Evolutionary conservation across 805 yeast genomes (phyloP).

Genomic region (Yamadazyma nakazawae): DNA sequence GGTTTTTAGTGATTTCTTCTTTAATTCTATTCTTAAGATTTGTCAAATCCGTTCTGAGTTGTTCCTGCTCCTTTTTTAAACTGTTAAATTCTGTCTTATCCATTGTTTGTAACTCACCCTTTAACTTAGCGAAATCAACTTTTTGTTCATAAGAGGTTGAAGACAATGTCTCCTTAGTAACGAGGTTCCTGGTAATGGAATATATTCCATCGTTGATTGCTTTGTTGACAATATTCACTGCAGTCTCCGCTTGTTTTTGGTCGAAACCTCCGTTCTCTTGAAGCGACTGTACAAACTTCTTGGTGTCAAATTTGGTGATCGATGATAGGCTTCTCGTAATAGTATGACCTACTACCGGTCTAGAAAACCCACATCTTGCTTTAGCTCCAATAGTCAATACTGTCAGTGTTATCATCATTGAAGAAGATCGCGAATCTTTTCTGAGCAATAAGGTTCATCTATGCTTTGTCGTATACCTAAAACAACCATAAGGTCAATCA

Average conservation of each 20-base stretch:
- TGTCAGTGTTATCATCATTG: not conserved
- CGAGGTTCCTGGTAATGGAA: conserved; percentile 70
- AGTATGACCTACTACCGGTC: not conserved
- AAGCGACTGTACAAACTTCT: conserved; percentile 63
- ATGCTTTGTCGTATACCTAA: not conserved
- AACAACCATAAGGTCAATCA: not conserved
- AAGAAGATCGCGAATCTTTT: not conserved
- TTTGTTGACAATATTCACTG: conserved; percentile 66
- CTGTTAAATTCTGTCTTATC: conserved; percentile 83
- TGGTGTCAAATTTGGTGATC: conserved; percentile 66
- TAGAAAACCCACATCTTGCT: not conserved
- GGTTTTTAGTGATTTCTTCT: conserved; percentile 87
- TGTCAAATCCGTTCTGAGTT: conserved; percentile 78
- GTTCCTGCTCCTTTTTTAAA: conserved; percentile 82
- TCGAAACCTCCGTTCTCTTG: conserved; percentile 67
- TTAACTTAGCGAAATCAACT: conserved; percentile 91
- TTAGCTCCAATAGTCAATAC: not conserved
- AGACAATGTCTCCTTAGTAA: conserved; percentile 79
- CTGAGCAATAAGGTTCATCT: not conserved
- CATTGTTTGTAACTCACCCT: conserved; percentile 85
- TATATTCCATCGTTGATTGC: conserved; percentile 80
- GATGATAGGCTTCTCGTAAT: conserved; percentile 10
- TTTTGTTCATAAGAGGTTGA: conserved; percentile 91
- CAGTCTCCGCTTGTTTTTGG: conserved; percentile 72
- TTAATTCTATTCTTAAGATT: conserved; percentile 78